A percentile compares a stretch with the other conserved stretches of the same genome.
Conservation (phyloP, 345 rosid genomes). For the Aquilaria malaccensis region DNA sequence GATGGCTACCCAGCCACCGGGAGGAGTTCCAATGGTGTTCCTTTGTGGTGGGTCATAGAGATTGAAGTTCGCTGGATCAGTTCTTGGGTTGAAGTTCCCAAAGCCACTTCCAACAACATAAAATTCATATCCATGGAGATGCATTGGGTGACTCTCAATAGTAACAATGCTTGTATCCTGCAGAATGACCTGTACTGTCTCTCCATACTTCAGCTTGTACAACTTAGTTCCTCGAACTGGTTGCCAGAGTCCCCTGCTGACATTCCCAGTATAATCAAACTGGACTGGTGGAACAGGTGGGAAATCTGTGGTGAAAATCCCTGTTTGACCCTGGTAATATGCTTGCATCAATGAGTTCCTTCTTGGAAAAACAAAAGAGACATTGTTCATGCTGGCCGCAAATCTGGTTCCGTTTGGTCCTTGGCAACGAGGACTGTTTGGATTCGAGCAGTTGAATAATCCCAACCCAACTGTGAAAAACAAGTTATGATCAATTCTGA, state of each 20-base stretch:
- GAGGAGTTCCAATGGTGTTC: constrained; percentile 60
- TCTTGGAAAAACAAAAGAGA: constrained; percentile 41
- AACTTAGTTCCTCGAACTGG: constrained; percentile 28
- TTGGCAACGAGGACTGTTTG: constrained; percentile 19
- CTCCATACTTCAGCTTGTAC: constrained; percentile 30
- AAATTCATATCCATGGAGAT: constrained; percentile 68
- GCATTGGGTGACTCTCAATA: constrained; percentile 59
- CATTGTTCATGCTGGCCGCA: constrained; percentile 55
- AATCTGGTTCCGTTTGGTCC: constrained; percentile 38
- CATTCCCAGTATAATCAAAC: constrained; percentile 44
- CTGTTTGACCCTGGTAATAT: constrained; percentile 34
- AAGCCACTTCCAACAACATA: constrained; percentile 60
- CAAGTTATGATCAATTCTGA: constrained; percentile 38
- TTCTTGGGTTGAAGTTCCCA: constrained; percentile 43
- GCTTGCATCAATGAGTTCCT: constrained; percentile 31
- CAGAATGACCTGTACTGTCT: constrained; percentile 49
- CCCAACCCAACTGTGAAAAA: constrained; percentile 38
- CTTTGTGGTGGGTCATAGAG: constrained; percentile 63
- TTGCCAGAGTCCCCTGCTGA: constrained; percentile 24
- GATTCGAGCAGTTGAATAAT: constrained; percentile 45
- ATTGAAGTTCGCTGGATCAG: constrained; percentile 40
- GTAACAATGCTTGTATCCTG: constrained; percentile 54
- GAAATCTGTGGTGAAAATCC: constrained; percentile 30
- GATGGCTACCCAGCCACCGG: constrained; percentile 68
- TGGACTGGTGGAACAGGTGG: constrained; percentile 35